Percentiles rank a stretch among this genome's conserved stretches.
These are phyloP conservation scores for Cordyceps pruinosa DNA, from an alignment of 2,329 filamentous ascomycete genomes.

Conservation along the genomic window DNA sequence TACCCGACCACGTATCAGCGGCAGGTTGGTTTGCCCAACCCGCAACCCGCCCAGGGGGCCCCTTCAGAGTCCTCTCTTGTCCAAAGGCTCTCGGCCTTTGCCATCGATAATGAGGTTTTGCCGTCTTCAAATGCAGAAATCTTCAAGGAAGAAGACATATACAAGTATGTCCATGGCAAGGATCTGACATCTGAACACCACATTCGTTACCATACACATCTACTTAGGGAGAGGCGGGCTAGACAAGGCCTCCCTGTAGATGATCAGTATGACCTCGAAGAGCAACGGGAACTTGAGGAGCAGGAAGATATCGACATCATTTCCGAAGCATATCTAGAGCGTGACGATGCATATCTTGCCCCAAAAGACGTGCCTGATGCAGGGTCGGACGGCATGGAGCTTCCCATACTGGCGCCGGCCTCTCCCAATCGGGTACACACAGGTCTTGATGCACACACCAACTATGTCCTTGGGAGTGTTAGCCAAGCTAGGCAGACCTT, in stretches of 20 bases:
- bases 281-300: background rate
- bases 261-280: background rate
- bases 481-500: background rate
- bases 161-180: background rate
- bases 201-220: constrained; percentile 4
- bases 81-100: background rate
- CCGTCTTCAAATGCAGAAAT: background rate
- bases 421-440: background rate
- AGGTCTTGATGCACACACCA: background rate
- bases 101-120: background rate
- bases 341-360: background rate
- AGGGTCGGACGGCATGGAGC: background rate
- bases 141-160: constrained; percentile 7
- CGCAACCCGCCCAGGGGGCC: background rate
- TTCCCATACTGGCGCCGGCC: background rate
- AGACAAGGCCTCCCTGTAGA: background rate
- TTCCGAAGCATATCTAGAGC: accelerated
- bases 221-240: background rate
- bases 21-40: background rate
- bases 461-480: background rate
- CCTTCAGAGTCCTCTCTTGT: background rate
- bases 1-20: background rate
- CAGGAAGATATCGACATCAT: accelerated
- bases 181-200: constrained; percentile 7
- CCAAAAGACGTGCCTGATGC: background rate